Base-by-base conservation (phyloP, 306 rosid genomes). In the Ammopiptanthus mongolicus region DNA sequence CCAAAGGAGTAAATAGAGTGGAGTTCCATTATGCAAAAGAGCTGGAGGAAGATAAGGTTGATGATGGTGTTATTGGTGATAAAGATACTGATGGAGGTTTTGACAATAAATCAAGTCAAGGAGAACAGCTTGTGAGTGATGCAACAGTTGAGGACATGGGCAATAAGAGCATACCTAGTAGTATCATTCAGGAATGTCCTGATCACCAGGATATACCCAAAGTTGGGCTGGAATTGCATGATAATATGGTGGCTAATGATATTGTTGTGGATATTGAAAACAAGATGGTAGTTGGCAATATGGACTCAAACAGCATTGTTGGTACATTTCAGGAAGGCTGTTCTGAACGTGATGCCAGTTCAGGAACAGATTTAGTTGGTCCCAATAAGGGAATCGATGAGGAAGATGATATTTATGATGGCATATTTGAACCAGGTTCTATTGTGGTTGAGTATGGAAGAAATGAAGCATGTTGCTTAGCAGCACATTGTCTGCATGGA, bases 371-470 rank as follows among this genome's bases (percentile, higher is more conserved):
- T 73, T 65, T 77, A 25, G 79, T 57, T 41, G 72, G 57, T 71
- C 41, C n/a, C 21, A 33, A 23, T 21, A 72, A 78, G 71, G 78
- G 52, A 15, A 75, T 44, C 44, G 67, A 71, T 1, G 48, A 69
- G 69, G 84, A 87, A 59, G 80, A 77, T 66, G 66, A 72, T 53
- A 53, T 23, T 82, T 19, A 18, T 15, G 82, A 39, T 36, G 61
- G 68, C 50, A 82, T 76, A 77, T 84, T 87, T 74, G 93, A 84
- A 80, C 69, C 65, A 6, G 93, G 93, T 63, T 80, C 90, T 52
- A 78, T 95, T 80, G 79, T 92, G 69, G 99, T 95, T 42, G 98
- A 95, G 88, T 95, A 83, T 51, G 90, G 85, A 73, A 86, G 98
- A 83, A 75, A 83, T 12, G 99, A 95, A 81, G 92, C 92, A 36